Conservation (phyloP, 345 rosid species). For the Draba incana region DNA sequence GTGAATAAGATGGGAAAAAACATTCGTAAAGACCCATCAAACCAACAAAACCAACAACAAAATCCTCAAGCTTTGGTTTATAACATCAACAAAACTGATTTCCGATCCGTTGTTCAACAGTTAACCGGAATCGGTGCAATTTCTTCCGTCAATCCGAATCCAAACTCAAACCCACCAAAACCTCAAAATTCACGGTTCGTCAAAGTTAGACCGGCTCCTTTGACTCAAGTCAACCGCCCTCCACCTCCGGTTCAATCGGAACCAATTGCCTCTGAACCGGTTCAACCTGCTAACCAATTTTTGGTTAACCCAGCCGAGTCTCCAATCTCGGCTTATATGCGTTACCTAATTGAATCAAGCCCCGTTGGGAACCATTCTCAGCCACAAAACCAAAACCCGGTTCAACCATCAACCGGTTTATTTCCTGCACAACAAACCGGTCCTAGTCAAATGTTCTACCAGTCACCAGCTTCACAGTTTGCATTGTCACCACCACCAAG, state of each 20-base stretch:
- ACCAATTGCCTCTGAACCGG: conserved; percentile 21
- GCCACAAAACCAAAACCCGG: conserved; percentile 43
- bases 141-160: conserved; percentile 44
- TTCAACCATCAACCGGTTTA: conserved; percentile 48
- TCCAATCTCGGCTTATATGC: conserved; percentile 82
- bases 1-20: conserved; percentile 85
- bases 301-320: conserved; percentile 51
- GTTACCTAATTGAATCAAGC: conserved; percentile 66
- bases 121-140: conserved; percentile 78
- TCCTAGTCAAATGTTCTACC: conserved; percentile 59
- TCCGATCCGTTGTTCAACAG: conserved; percentile 85
- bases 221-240: conserved; percentile 66
- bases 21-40: conserved; percentile 77
- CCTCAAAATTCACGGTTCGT: conserved; percentile 77
- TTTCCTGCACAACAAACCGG: conserved; percentile 48
- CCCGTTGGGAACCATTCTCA: conserved; percentile 52
- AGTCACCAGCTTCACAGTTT: conserved; percentile 79
- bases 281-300: conserved; percentile 21
- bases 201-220: conserved; percentile 88
- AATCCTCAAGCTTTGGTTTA: conserved; percentile 91
- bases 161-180: conserved; percentile 75
- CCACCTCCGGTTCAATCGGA: conserved; percentile 42
- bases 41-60: conserved; percentile 68
- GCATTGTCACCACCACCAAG: conserved; percentile 59
- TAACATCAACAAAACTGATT: conserved; percentile 93